phyloP scores from a whole-genome alignment of 768 basidiomycete genomes.

The Amanita exitialis region DNA sequence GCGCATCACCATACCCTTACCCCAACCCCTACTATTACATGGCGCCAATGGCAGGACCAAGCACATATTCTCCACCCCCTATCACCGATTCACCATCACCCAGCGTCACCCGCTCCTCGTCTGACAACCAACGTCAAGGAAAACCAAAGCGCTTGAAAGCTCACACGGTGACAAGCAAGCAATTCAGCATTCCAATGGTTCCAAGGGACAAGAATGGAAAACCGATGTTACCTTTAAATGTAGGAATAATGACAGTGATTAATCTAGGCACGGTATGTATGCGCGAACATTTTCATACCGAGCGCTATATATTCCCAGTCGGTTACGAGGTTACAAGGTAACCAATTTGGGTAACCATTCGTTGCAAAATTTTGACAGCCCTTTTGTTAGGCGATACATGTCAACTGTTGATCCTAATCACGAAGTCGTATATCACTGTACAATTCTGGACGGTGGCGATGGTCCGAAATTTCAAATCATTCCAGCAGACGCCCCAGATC shows the following conservation, averaged over 20 bases:
- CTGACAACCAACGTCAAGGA: conserved; percentile 33
- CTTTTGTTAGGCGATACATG: conserved; percentile 51
- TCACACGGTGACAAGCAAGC: conserved; percentile 72
- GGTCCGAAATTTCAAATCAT: conserved; percentile 82
- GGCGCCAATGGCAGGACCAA: conserved; percentile 27
- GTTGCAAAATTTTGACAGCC: conserved; percentile 3
- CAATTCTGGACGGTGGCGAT: conserved; percentile 77
- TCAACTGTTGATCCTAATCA: conserved; percentile 59
- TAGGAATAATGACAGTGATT: conserved; percentile 82
- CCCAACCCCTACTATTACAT: conserved; percentile 34
- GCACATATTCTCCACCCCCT: conserved; percentile 24
- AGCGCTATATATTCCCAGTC: conserved; percentile 83
- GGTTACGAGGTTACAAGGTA: conserved; percentile 78
- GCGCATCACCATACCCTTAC: conserved; percentile 26
- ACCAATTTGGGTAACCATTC: conserved; percentile 10
- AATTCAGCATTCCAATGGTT: conserved; percentile 68
- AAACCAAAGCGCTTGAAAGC: conserved; percentile 76
- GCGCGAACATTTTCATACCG: conserved; percentile 81
- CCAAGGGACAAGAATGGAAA: conserved; percentile 63
- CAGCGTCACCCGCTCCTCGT: conserved; percentile 15
- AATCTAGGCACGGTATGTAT: conserved; percentile 67
- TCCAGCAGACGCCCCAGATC: conserved; percentile 59
- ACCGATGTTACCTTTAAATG: conserved; percentile 69
- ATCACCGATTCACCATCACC: conserved; percentile 12
- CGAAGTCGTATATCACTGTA: conserved; percentile 74